These are phyloP conservation scores for Solidago caesia DNA, from an alignment of 129 eudicot species.

Conservation along the genomic window DNA sequence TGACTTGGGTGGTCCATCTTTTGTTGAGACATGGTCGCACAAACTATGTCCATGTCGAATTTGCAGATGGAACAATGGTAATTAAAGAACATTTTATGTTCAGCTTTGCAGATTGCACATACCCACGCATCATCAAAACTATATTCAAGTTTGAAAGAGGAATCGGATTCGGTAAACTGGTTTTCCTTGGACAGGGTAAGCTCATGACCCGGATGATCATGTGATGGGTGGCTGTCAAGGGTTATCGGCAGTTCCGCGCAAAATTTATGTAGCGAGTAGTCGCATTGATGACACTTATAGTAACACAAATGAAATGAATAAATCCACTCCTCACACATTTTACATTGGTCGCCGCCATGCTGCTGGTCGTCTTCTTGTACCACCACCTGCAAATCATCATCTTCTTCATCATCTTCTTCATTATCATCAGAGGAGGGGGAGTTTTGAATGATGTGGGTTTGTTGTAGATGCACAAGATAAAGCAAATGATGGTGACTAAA, in stretches of 20 bases:
- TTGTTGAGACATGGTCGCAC: neutral
- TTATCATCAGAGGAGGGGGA: neutral
- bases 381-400: neutral
- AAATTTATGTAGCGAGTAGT: neutral
- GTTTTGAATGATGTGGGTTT: neutral
- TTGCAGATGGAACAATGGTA: neutral
- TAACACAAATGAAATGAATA: conserved; percentile 1
- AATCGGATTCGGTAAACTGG: neutral
- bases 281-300: neutral
- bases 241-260: neutral
- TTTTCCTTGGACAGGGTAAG: neutral
- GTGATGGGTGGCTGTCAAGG: neutral
- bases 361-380: neutral
- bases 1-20: neutral
- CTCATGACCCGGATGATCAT: neutral
- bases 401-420: neutral
- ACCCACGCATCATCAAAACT: neutral
- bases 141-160: too few species aligned
- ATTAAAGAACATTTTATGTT: neutral
- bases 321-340: neutral
- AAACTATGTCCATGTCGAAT: neutral
- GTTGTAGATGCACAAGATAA: neutral
- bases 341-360: neutral
- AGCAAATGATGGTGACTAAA: neutral
- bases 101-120: neutral